phyloP scores from a whole-genome alignment of 192 early-diverging fungal genomes.

The Coemansia sp. region DNA sequence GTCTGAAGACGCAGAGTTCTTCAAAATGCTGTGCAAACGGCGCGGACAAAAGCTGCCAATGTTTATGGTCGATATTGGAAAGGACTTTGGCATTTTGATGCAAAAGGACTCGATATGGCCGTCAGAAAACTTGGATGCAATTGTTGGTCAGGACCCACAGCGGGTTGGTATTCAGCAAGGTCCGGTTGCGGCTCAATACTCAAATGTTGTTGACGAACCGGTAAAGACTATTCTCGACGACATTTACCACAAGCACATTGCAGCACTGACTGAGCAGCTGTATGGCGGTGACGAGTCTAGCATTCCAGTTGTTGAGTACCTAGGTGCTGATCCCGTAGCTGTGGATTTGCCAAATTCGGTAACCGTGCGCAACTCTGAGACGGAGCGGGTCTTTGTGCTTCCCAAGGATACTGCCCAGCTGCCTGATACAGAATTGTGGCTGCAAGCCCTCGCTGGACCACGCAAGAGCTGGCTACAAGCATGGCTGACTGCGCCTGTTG shows the following conservation, averaged over 20 bases:
- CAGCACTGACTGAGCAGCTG: conserved; percentile 65
- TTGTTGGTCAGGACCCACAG: conserved; percentile 80
- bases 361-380: not conserved
- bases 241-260: conserved; percentile 79
- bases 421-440: conserved; percentile 52
- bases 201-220: conserved; percentile 73
- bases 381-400: conserved; percentile 10
- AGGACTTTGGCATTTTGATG: conserved; percentile 85
- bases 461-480: conserved; percentile 80
- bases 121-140: conserved; percentile 79
- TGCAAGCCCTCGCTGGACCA: conserved; percentile 67
- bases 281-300: conserved; percentile 58
- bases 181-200: conserved; percentile 74
- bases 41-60: conserved; percentile 82
- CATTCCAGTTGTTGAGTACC: conserved; percentile 79
- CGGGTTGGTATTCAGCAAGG: conserved; percentile 88
- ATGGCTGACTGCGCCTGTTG: conserved; percentile 63
- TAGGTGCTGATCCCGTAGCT: conserved; percentile 39
- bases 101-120: conserved; percentile 91
- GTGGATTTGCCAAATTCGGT: not conserved
- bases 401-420: not conserved
- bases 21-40: conserved; percentile 48
- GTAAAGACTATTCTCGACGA: conserved; percentile 84
- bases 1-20: conserved; percentile 35
- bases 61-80: conserved; percentile 83